Evolutionary conservation across 2,329 filamentous ascomycete species (phyloP).

Genomic region (Pseudogymnoascus sp.): DNA sequence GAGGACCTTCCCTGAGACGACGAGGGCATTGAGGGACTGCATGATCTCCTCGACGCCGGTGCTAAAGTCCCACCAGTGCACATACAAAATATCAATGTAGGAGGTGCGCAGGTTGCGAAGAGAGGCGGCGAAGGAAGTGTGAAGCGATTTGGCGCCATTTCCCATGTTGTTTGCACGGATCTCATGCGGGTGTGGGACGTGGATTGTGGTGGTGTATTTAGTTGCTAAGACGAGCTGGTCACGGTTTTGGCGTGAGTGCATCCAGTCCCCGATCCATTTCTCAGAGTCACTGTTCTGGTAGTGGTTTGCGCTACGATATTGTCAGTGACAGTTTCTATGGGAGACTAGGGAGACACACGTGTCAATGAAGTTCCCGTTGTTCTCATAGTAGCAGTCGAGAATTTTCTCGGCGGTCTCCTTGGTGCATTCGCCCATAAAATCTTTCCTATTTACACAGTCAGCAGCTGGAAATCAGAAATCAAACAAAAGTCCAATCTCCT

Average conservation of each 20-base stretch:
- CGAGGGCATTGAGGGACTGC: slow-evolving; percentile 56
- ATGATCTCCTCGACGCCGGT: slow-evolving; percentile 58
- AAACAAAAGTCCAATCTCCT: not conserved
- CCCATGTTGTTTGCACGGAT: slow-evolving; percentile 47
- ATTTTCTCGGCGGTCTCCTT: slow-evolving; percentile 48
- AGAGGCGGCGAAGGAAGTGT: slow-evolving; percentile 46
- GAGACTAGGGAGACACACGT: slow-evolving; percentile 30
- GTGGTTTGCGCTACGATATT: slow-evolving; percentile 42
- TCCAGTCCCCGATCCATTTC: slow-evolving; percentile 62
- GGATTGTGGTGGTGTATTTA: slow-evolving; percentile 57
- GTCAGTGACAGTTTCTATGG: slow-evolving; percentile 29
- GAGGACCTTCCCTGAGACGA: slow-evolving; percentile 52
- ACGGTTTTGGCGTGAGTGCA: slow-evolving; percentile 53
- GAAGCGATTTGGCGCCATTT: slow-evolving; percentile 54
- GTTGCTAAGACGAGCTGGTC: slow-evolving; percentile 64
- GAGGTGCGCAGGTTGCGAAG: slow-evolving; percentile 54
- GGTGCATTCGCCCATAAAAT: slow-evolving; percentile 42
- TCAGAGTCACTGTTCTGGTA: slow-evolving; percentile 55
- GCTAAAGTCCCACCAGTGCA: slow-evolving; percentile 41
- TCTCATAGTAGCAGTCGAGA: slow-evolving; percentile 46
- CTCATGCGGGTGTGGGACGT: slow-evolving; percentile 32
- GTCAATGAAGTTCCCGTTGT: slow-evolving; percentile 62
- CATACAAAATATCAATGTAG: slow-evolving; percentile 56
- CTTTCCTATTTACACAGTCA: slow-evolving; percentile 15
- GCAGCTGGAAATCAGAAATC: not conserved